These are phyloP conservation scores for Pseudogymnoascus sp. DNA, from an alignment of 2,329 filamentous ascomycete genomes.

Conservation along the genomic window DNA sequence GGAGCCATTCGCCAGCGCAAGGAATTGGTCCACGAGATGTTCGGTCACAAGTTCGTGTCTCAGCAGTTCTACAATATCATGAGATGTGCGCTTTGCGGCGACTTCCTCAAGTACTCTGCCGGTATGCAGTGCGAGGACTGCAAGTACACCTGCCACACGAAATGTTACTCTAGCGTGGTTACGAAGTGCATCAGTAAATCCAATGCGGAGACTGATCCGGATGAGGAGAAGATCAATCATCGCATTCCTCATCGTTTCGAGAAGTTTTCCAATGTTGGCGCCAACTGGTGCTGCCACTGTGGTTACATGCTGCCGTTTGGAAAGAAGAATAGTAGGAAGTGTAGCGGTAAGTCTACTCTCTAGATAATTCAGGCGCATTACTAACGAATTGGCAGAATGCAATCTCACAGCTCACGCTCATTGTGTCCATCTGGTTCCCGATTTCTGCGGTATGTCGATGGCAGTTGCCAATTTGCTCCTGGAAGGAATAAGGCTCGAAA, in stretches of 20 bases:
- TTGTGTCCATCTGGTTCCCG: constrained; percentile 91
- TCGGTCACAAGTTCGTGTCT: constrained; percentile 97
- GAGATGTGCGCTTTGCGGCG: constrained; percentile 94
- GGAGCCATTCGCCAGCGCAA: constrained; percentile 95
- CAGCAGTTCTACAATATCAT: constrained; percentile 99
- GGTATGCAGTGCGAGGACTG: constrained; percentile 99
- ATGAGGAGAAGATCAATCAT: constrained; percentile 99
- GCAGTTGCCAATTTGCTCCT: constrained; percentile 90
- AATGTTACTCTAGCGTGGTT: constrained; percentile 93
- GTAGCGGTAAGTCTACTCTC: constrained; percentile 55
- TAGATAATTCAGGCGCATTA: constrained; percentile 10
- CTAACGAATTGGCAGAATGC: constrained; percentile 59
- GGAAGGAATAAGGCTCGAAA: constrained; percentile 74
- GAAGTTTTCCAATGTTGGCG: constrained; percentile 93
- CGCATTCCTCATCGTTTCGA: constrained; percentile 96
- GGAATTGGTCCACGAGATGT: constrained; percentile 97
- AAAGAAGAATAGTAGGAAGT: constrained; percentile 90
- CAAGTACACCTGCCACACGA: constrained; percentile 98
- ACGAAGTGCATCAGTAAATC: constrained; percentile 99
- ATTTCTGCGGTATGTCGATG: constrained; percentile 99
- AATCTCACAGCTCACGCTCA: constrained; percentile 81
- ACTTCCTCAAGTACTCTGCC: constrained; percentile 96
- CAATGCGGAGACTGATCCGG: constrained; percentile 94
- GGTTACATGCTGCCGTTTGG: constrained; percentile 93
- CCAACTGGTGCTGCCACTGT: constrained; percentile 99